Evolutionary conservation across 345 rosid genomes (phyloP), one percentile per base, ranked within the genome.

Genomic region (Conringia planisiliqua): DNA sequence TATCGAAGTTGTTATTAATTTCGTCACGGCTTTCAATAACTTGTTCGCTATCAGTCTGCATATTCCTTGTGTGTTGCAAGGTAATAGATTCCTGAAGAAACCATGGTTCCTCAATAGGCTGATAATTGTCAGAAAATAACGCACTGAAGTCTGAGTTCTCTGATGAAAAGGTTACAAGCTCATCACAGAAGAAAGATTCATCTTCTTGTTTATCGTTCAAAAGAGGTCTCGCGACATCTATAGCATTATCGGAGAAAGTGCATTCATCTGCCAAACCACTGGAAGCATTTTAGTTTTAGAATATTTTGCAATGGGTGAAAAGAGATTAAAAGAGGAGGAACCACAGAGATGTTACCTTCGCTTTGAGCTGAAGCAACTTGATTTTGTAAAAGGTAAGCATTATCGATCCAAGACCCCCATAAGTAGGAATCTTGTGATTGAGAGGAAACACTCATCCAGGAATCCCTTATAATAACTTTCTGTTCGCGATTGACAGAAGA

Each of bases 21-120:
- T 78, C 82, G 55, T 82, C 74, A 68, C 40, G 71, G 74, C 46
- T 68, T 55, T 79, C 83, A 65, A 11, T 58, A 52, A 66, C 69
- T 58, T 69, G 77, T 50, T 74, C 38, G 44, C 62, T 18, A 73
- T 74, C 78, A 17, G 79, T 60, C 65, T 78, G 78, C 55, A 54
- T 72, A 68, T 78, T 70, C 62, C 71, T 66, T 62, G 72, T 30
- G 27, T 36, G 62, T 52, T 61, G 71, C 56, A 74, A 71, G 69
- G 70, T 65, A 18, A 67, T 61, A 57, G 84, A 78, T 75, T 79
- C 70, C 65, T 76, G 81, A 40, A 70, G 66, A 62, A 89, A 85
- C 98, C 97, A 94, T 18, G 98, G 98, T 83, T 94, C 98, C 85
- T 94, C 98, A 43, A 89, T 59, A 62, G 96, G 93, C 76, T 90